Conservation (phyloP, 345 rosid species). For the Triadica sebifera region DNA sequence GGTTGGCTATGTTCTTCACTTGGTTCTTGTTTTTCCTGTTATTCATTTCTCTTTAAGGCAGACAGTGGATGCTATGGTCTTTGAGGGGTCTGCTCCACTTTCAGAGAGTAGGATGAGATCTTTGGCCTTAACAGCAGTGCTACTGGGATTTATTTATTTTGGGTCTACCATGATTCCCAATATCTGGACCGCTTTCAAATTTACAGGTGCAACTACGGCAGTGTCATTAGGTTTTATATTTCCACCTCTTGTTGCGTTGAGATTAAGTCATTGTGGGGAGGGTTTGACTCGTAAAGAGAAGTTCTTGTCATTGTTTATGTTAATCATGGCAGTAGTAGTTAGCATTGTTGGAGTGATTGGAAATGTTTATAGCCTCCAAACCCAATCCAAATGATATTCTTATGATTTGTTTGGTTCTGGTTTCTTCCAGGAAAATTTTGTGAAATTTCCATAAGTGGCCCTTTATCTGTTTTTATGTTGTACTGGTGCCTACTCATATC, state of each 20-base stretch:
- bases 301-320: constrained; percentile 64
- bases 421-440: not conserved
- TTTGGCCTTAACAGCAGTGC: constrained; percentile 55
- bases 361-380: constrained; percentile 60
- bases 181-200: constrained; percentile 97
- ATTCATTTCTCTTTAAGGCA: constrained; percentile 91
- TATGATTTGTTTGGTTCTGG: not conserved
- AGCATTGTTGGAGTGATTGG: constrained; percentile 72
- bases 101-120: constrained; percentile 77
- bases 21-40: constrained; percentile 95
- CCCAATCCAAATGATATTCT: constrained; percentile 37
- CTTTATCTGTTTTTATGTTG: not conserved
- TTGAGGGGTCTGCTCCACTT: constrained; percentile 70
- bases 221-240: constrained; percentile 90
- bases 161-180: constrained; percentile 93
- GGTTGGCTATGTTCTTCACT: constrained; percentile 84
- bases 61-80: constrained; percentile 68
- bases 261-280: constrained; percentile 48
- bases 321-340: constrained; percentile 64
- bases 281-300: constrained; percentile 49
- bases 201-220: constrained; percentile 98
- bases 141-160: constrained; percentile 58
- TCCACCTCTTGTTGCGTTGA: constrained; percentile 78
- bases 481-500: not conserved
- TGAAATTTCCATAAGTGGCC: not conserved